phyloP scores from a whole-genome alignment of 192 early-diverging fungal genomes.

The Umbelopsis isabellina region DNA sequence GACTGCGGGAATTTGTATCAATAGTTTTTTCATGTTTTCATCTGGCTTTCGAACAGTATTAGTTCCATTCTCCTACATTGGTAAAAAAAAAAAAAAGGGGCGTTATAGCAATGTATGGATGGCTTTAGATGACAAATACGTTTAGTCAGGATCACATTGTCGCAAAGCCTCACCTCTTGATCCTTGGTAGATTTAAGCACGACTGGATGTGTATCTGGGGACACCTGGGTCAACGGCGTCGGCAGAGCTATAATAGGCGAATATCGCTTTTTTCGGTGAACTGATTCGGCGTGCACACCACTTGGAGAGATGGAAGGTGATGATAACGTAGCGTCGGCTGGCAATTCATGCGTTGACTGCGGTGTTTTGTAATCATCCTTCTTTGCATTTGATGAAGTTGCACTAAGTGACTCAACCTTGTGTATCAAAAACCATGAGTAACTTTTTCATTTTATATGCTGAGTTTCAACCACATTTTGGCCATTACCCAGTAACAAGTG shows the following conservation, averaged over 20 bases:
- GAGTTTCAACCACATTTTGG: not conserved
- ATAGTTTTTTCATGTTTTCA: not conserved
- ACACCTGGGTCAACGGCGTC: not conserved
- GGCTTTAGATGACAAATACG: not conserved
- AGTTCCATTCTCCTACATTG: not conserved
- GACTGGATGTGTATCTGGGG: not conserved
- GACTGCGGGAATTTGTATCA: constrained; percentile 3
- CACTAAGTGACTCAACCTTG: constrained; percentile 7
- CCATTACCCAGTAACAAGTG: not conserved
- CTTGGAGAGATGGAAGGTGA: constrained; percentile 9
- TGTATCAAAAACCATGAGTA: not conserved
- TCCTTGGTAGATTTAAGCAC: not conserved
- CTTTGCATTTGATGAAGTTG: not conserved
- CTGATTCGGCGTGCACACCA: not conserved
- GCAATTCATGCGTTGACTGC: not conserved
- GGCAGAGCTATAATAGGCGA: constrained; percentile 7
- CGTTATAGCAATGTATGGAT: not conserved
- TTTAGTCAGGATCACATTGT: too few relatives aligned
- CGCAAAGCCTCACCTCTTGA: not conserved
- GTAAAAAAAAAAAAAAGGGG: not conserved
- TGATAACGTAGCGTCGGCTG: not conserved
- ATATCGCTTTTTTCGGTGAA: constrained; percentile 13
- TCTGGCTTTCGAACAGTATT: not conserved
- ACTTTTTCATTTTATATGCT: not conserved
- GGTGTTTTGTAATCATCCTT: not conserved